Base-by-base conservation (phyloP, 306 rosid species). In the Ormosia emarginata region DNA sequence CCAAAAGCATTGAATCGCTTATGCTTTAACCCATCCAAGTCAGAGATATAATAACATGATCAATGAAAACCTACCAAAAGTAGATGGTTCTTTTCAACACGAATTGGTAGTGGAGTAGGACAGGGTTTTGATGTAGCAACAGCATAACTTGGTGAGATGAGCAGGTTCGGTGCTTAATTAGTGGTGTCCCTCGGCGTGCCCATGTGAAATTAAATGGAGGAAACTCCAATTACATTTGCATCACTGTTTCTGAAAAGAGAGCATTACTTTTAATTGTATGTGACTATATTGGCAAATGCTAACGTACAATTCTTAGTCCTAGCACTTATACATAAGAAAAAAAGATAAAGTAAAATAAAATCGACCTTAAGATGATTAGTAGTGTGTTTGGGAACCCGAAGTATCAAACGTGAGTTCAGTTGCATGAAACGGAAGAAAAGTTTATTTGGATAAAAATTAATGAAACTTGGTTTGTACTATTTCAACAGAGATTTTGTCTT, bases 151-250 rank as follows among this genome's bases (percentile, higher is more conserved):
- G 55, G 30, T 50, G 62, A 46, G 43, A 13, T 44, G 80, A 77
- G 63, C 63, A 32, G 34, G 30, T 65, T 50, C 34, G 50, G 73
- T 77, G 50, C 62, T n/a, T 49, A 47, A 32, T 61, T 44, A 56
- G 61, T 44, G 13, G 24, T 49, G 39, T 74, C 17, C 36, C 15
- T 15, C 33, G 4, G 47, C 33, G 5, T 14, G 10, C 67, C 67
- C 67, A 12, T 24, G 37, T 15, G 2, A 56, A 44, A 46, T 47
- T 30, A 44, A 43, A 29, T 53, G 64, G 65, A 8, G 47, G 34
- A 34, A 63, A 77, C 64, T 63, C 79, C 68, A 74, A 57, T 72
- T 33, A 71, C 47, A 70, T 13, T 47, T 29, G 41, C 76, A 49
- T 71, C 47, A 41, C 68, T 33, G 12, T 17, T 74, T 39, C 40